Conservation (phyloP, 345 rosid genomes). For the Eucalyptus tenuipes region DNA sequence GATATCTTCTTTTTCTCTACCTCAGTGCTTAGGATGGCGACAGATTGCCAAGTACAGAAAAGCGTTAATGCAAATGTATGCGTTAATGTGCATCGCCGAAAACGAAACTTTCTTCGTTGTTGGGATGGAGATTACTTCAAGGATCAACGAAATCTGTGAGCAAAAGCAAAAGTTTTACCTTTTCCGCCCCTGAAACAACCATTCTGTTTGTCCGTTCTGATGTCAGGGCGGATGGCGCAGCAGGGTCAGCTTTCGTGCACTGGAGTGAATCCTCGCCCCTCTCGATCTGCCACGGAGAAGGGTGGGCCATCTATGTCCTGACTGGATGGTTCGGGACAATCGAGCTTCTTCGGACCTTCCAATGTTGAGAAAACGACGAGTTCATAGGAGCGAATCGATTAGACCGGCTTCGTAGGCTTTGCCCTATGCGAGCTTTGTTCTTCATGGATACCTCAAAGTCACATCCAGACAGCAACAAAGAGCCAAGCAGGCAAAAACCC, state of each 20-base stretch:
- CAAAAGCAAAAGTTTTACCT: neutral
- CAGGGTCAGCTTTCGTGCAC: accelerated
- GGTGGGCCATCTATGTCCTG: neutral
- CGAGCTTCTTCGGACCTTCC: neutral
- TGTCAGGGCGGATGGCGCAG: neutral
- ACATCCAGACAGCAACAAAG: neutral
- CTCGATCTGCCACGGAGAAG: neutral
- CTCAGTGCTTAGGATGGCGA: neutral
- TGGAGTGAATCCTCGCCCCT: neutral
- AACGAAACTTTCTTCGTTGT: neutral
- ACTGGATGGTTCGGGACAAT: neutral
- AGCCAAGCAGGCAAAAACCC: neutral
- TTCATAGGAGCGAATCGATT: neutral
- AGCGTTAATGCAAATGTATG: neutral
- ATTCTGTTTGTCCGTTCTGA: neutral
- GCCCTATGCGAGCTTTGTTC: neutral
- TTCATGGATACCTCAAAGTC: neutral
- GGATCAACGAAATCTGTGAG: neutral
- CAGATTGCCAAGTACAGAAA: neutral
- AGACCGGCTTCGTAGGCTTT: neutral
- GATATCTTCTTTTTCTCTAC: neutral
- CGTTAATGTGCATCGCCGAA: neutral
- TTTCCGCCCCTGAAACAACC: neutral
- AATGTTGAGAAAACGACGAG: neutral
- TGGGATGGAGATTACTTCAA: neutral